Base-by-base conservation (phyloP, 257 asterid genomes). In the Ocimum tenuiflorum region DNA sequence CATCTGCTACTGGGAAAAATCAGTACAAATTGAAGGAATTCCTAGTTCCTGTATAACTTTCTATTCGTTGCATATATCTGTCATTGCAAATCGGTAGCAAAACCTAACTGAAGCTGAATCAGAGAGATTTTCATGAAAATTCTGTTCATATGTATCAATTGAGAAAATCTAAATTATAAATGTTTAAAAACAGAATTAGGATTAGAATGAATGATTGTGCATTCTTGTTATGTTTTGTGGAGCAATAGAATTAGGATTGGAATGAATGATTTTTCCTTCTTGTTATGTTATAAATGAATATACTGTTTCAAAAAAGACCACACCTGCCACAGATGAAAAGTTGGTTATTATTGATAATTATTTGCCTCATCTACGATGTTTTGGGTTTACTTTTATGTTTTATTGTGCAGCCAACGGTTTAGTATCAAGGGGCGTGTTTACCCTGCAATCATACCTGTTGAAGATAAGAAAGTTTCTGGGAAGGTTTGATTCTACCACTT, bases 341-440 rank as follows among this genome's bases (percentile, higher is more conserved):
- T 15, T 3, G 39, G n/a, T n/a, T n/a, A n/a, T n/a, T n/a, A n/a
- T n/a, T n/a, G n/a, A n/a, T n/a, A n/a, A n/a, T n/a, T n/a, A n/a
- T n/a, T n/a, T n/a, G n/a, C n/a, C n/a, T n/a, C n/a, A n/a, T n/a
- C n/a, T n/a, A n/a, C n/a, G n/a, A 15, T 50, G 11, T 15, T 24
- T 41, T 15, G 9, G 15, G 3, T 24, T 49, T 42, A 10, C 2
- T 78, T 60, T 7, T 54, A 15, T 68, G 0, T 42, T 56, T 19
- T 59, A 50, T 75, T 41, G 65, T 80, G 67, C 76, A 89, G 96
- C 80, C 94, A 82, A 47, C 81, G 97, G 79, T 87, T 80, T 71
- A 85, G 95, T 79, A 81, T 89, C 89, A 82, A 79, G 79, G 95
- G 76, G 9, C 79, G 91, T 15, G 95, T 91, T 63, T 91, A 91